These are phyloP conservation scores for Berberis thunbergii DNA, from an alignment of 164 flowering plant species.

Conservation along the genomic window DNA sequence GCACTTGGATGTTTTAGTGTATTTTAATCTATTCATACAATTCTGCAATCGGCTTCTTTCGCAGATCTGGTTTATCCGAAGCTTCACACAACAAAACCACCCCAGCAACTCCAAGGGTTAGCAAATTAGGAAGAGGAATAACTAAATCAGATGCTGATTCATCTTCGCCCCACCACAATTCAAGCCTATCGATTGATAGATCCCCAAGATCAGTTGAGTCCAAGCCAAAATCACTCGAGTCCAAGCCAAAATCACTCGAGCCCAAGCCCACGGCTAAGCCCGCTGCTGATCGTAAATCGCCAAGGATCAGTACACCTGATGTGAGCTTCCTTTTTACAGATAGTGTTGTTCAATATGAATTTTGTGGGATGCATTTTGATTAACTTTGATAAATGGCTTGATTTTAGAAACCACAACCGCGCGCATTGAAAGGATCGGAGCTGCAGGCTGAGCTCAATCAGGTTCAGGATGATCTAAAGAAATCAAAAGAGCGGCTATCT, in stretches of 20 bases:
- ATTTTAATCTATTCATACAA: background rate
- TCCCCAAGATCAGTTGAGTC: slow-evolving; percentile 57
- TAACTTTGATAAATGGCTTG: slow-evolving; percentile 1
- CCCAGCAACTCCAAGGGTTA: slow-evolving; percentile 59
- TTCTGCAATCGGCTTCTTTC: background rate
- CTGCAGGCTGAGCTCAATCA: slow-evolving; percentile 50
- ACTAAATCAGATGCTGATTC: slow-evolving; percentile 58
- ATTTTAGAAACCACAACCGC: slow-evolving; percentile 43
- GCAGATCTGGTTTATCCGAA: slow-evolving; percentile 62
- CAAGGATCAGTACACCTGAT: background rate
- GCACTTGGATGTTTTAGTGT: slow-evolving; percentile 8
- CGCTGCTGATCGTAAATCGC: slow-evolving; percentile 37
- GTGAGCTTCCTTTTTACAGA: background rate
- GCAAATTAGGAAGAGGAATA: slow-evolving; percentile 36
- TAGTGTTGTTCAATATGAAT: background rate
- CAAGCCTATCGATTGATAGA: slow-evolving; percentile 53
- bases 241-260: slow-evolving; percentile 46
- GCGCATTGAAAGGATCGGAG: slow-evolving; percentile 52
- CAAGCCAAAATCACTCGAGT: no score
- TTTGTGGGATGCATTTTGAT: background rate
- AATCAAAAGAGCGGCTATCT: slow-evolving; percentile 56
- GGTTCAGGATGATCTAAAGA: slow-evolving; percentile 75
- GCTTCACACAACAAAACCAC: slow-evolving; percentile 49
- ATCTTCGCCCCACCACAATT: slow-evolving; percentile 43
- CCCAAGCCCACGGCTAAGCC: slow-evolving; percentile 47